These are phyloP conservation scores for Mycena capillaripes DNA, from an alignment of 768 basidiomycete genomes.

Conservation along the genomic window DNA sequence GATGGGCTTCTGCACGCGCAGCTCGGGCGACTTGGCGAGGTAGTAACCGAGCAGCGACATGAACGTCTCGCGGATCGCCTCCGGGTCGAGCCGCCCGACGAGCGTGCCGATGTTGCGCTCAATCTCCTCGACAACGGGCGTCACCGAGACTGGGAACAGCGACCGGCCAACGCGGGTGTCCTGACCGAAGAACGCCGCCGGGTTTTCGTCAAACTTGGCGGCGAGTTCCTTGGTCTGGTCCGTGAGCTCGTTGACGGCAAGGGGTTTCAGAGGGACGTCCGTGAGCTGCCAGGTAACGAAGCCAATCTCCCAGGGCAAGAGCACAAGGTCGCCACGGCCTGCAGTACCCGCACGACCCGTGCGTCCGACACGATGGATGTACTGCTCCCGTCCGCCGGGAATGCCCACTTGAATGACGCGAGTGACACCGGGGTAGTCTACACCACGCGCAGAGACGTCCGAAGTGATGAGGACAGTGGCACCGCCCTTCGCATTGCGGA, in stretches of 20 bases:
- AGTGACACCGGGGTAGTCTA: slow-evolving; percentile 91
- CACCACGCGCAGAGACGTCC: slow-evolving; percentile 90
- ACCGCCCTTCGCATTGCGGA: slow-evolving; percentile 66
- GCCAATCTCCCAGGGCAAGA: slow-evolving; percentile 83
- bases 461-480: slow-evolving; percentile 84
- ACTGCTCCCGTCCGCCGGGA: slow-evolving; percentile 77
- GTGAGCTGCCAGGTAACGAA: slow-evolving; percentile 75
- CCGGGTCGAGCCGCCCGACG: slow-evolving; percentile 56
- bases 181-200: slow-evolving; percentile 47
- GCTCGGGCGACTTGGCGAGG: slow-evolving; percentile 60
- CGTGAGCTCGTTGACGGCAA: slow-evolving; percentile 63
- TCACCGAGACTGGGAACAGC: slow-evolving; percentile 30
- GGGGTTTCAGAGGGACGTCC: slow-evolving; percentile 76
- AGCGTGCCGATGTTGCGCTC: slow-evolving; percentile 48
- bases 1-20: slow-evolving; percentile 59
- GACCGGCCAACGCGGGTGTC: slow-evolving; percentile 7
- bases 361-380: slow-evolving; percentile 89
- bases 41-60: slow-evolving; percentile 83
- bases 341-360: slow-evolving; percentile 78
- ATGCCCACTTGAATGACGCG: slow-evolving; percentile 93
- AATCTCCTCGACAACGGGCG: slow-evolving; percentile 44
- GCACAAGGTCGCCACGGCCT: slow-evolving; percentile 84
- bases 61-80: slow-evolving; percentile 72
- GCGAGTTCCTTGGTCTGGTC: slow-evolving; percentile 63
- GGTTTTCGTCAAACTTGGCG: slow-evolving; percentile 60